Evolutionary conservation across 371 early-diverging fungal genomes (phyloP).

Genomic region (Mucor saturninus): DNA sequence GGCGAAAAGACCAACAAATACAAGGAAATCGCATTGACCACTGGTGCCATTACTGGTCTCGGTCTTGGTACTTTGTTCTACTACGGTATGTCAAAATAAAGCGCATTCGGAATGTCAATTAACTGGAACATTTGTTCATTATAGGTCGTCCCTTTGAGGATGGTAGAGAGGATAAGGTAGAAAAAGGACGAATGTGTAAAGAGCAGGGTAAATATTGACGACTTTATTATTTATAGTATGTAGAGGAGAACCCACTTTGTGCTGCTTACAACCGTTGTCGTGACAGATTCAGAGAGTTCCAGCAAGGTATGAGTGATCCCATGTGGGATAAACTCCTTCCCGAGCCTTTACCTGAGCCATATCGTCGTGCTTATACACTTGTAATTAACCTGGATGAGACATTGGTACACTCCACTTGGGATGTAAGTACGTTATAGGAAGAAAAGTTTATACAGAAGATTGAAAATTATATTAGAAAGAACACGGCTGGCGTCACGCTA

Average conservation of each 20-base stretch:
- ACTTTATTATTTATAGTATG: slow-evolving; percentile 34
- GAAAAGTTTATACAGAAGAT: too few relatives aligned
- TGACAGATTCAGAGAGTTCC: slow-evolving; percentile 50
- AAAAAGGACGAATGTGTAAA: not conserved
- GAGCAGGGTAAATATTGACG: too few relatives aligned
- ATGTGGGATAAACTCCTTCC: slow-evolving; percentile 88
- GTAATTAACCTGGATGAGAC: slow-evolving; percentile 93
- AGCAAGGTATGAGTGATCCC: slow-evolving; percentile 60
- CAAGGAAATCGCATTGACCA: slow-evolving; percentile 31
- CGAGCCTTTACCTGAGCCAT: slow-evolving; percentile 82
- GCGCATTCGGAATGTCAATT: not conserved
- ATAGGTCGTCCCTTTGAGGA: slow-evolving; percentile 42
- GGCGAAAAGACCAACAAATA: slow-evolving; percentile 23
- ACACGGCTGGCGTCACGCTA: slow-evolving; percentile 93
- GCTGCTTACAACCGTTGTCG: slow-evolving; percentile 49
- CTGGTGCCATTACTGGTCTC: slow-evolving; percentile 31
- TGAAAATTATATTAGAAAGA: slow-evolving; percentile 54
- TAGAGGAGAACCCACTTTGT: slow-evolving; percentile 33
- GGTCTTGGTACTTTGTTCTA: slow-evolving; percentile 34
- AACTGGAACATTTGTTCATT: too few relatives aligned
- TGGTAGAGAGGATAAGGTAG: slow-evolving; percentile 42
- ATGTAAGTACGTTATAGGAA: slow-evolving; percentile 57
- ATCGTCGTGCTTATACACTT: slow-evolving; percentile 87
- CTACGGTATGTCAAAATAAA: slow-evolving; percentile 27
- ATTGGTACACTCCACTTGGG: slow-evolving; percentile 92